Evolutionary conservation across 371 early-diverging fungal genomes (phyloP).

Genomic region (Mortierella sp.): DNA sequence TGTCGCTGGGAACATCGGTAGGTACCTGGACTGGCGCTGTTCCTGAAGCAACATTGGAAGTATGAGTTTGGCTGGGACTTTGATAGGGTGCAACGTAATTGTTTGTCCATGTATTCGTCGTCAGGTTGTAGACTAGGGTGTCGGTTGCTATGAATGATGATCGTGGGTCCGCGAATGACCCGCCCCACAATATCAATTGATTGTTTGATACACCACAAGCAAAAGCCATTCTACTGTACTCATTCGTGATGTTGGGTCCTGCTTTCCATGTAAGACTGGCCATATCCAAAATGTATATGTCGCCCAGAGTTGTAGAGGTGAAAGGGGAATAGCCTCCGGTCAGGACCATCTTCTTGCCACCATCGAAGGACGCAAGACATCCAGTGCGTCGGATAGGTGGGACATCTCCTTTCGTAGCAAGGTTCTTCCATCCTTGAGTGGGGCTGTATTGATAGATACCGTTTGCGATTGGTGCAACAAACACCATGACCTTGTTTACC

Average conservation of each 20-base stretch:
- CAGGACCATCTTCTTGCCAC: slow-evolving; percentile 20
- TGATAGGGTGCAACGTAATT: not conserved
- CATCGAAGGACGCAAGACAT: slow-evolving; percentile 18
- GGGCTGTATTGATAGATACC: not conserved
- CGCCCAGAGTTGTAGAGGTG: not conserved
- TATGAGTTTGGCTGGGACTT: not conserved
- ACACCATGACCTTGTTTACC: not conserved
- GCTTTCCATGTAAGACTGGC: slow-evolving; percentile 26
- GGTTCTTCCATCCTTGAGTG: not conserved
- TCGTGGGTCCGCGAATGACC: not conserved
- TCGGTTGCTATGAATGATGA: not conserved
- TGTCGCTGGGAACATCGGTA: not conserved
- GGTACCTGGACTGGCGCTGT: not conserved
- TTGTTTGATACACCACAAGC: slow-evolving; percentile 33
- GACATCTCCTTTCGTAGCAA: not conserved
- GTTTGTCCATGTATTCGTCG: not conserved
- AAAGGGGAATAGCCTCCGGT: slow-evolving; percentile 11
- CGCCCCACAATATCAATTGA: slow-evolving; percentile 32
- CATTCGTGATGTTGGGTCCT: slow-evolving; percentile 1
- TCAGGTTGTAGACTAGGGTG: not conserved
- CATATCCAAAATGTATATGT: slow-evolving; percentile 21
- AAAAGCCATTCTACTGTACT: not conserved
- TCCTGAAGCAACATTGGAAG: not conserved
- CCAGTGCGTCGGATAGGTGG: not conserved
- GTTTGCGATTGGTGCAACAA: not conserved